A percentile compares a stretch with the other conserved stretches of the same genome.
Evolutionary conservation across 331 rosid genomes (phyloP).

Genomic region (Acacia pycnantha): DNA sequence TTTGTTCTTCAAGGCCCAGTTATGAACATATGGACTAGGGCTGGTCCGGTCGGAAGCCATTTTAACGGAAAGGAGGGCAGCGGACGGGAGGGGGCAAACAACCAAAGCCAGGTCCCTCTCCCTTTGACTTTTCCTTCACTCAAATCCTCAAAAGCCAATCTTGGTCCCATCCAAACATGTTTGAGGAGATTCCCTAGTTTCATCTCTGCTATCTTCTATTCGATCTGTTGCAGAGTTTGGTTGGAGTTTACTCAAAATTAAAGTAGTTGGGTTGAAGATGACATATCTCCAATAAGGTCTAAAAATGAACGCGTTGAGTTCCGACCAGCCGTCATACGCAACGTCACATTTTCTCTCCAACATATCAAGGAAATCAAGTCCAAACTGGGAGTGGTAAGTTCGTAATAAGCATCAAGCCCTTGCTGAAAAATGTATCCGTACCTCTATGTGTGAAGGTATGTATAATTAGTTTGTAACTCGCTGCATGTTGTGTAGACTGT

Average conservation of each 20-base stretch:
- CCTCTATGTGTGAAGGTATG: not conserved
- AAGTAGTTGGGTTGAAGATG: slow-evolving; percentile 26
- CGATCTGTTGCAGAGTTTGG: slow-evolving; percentile 9
- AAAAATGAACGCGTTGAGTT: not conserved
- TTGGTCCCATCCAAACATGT: not conserved
- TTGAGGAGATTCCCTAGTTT: not conserved
- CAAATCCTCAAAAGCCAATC: not conserved
- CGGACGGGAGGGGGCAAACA: too few relatives aligned
- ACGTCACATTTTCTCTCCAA: slow-evolving; percentile 12
- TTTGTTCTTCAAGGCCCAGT: too few relatives aligned
- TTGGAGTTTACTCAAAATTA: not conserved
- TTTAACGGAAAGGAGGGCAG: too few relatives aligned
- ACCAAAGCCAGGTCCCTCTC: too few relatives aligned
- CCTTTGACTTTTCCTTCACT: slow-evolving; percentile 28
- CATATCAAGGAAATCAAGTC: slow-evolving; percentile 22
- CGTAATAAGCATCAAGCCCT: too few relatives aligned
- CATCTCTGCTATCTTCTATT: not conserved
- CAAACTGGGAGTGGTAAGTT: slow-evolving; percentile 33
- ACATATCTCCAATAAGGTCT: slow-evolving; percentile 32
- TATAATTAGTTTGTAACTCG: not conserved
- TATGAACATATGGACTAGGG: too few relatives aligned
- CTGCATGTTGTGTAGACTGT: not conserved
- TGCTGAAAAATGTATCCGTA: not conserved
- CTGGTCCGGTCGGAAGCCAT: too few relatives aligned
- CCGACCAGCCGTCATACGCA: slow-evolving; percentile 2